Conservation (phyloP, 257 asterid species). For the Solanum boliviense region DNA sequence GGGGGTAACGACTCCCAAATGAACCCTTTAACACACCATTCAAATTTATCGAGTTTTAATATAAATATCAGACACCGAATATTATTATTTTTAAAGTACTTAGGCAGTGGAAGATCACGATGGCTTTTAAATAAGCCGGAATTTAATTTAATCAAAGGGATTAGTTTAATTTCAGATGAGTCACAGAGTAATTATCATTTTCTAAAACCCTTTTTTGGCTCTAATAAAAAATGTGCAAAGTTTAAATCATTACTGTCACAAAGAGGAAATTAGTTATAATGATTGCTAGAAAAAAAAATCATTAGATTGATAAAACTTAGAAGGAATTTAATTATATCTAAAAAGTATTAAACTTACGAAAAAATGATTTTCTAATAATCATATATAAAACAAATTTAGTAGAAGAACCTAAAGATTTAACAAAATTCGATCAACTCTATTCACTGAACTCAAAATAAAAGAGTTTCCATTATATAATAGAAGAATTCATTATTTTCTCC, state of each 20-base stretch:
- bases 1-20: background rate
- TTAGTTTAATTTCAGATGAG: background rate
- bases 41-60: fast-evolving
- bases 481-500: background rate
- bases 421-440: background rate
- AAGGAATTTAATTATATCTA: background rate
- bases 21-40: background rate
- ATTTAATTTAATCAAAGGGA: background rate
- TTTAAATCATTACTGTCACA: background rate
- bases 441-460: no score
- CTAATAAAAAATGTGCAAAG: background rate
- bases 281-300: background rate
- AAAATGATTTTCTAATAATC: background rate
- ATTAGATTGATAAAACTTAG: background rate
- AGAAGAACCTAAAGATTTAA: no score
- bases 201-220: background rate
- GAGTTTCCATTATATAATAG: no score
- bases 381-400: no score
- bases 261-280: background rate
- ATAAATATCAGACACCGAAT: background rate
- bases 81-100: no score
- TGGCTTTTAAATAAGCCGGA: background rate
- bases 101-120: background rate
- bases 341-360: background rate
- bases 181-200: background rate